Conservation (phyloP, 2,329 filamentous ascomycete species). For the Aspergillus piperis region DNA sequence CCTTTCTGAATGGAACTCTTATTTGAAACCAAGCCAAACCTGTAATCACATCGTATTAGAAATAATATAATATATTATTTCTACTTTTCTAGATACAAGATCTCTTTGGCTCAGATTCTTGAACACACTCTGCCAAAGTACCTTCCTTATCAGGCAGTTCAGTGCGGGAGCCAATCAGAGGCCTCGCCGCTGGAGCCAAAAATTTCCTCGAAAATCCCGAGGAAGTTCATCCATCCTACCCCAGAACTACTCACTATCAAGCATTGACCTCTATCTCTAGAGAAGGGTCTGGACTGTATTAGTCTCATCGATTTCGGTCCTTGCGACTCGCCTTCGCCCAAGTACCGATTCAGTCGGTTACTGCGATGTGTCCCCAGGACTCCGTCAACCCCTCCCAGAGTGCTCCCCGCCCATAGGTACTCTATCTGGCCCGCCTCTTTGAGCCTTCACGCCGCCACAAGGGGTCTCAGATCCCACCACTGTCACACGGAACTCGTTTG, state of each 20-base stretch:
- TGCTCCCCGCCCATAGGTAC: constrained; percentile 1
- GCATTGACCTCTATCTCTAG: not conserved
- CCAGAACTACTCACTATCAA: not conserved
- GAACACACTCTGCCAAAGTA: no score
- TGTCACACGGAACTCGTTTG: no score
- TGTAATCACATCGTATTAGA: no score
- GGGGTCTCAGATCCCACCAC: not conserved
- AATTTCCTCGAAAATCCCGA: not conserved
- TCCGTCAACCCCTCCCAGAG: not conserved
- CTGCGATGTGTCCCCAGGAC: constrained; percentile 1
- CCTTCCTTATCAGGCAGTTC: not conserved
- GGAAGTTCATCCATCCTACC: not conserved
- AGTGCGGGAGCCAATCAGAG: constrained; percentile 11
- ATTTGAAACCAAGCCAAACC: no score
- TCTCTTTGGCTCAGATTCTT: no score
- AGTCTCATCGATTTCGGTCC: not conserved
- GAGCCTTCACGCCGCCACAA: not conserved
- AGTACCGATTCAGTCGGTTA: not conserved
- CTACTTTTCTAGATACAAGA: no score
- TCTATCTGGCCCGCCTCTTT: constrained; percentile 1
- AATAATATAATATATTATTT: no score
- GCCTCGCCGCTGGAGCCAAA: not conserved
- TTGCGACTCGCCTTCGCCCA: not conserved
- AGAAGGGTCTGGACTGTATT: not conserved
- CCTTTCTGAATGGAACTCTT: no score